Evolutionary conservation across 2,329 filamentous ascomycete species (phyloP).

Genomic region (Alternaria ventricosa): DNA sequence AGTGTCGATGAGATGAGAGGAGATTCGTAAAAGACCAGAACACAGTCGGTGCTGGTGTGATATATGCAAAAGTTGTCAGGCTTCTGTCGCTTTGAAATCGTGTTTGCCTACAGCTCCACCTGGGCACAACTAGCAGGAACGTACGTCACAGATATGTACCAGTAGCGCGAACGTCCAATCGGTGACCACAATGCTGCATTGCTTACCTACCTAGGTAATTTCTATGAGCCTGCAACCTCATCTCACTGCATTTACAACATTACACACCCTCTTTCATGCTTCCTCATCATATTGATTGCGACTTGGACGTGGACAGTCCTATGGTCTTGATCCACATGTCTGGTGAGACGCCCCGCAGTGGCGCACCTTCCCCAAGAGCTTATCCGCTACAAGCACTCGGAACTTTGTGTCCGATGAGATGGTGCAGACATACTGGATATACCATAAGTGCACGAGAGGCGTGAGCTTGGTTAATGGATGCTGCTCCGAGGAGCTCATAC

Average conservation of each 20-base stretch:
- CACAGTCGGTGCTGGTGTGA: background rate
- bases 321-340: background rate
- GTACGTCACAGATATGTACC: slow-evolving; percentile 15
- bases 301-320: background rate
- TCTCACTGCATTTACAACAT: background rate
- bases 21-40: background rate
- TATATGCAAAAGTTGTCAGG: background rate
- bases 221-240: background rate
- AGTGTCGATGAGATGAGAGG: background rate
- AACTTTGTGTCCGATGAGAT: background rate
- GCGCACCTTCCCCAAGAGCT: background rate
- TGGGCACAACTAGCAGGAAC: background rate
- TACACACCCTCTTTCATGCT: background rate
- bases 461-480: background rate
- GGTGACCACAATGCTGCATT: background rate
- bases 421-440: background rate
- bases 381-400: background rate
- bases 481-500: background rate
- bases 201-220: background rate
- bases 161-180: background rate
- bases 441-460: background rate
- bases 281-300: background rate
- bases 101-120: background rate
- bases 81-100: background rate
- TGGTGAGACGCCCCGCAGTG: background rate